Evolutionary conservation across 2,329 filamentous ascomycete species (phyloP), one percentile per base, ranked within the genome.

Genomic region (Nemania sp.): DNA sequence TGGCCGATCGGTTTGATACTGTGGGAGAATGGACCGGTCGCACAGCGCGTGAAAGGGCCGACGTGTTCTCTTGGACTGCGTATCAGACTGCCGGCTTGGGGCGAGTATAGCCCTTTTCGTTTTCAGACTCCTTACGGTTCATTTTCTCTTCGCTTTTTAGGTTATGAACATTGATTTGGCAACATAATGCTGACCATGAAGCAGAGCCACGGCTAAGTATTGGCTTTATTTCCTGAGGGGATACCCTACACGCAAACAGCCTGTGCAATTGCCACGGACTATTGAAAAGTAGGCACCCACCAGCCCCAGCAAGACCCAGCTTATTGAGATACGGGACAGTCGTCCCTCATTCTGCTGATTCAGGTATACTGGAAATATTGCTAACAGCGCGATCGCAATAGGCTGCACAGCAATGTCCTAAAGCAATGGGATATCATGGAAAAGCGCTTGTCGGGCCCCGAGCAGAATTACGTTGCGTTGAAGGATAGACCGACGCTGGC

Each of bases 31-130:
- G 70, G 67, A 61, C 64, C 52, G 58, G 74, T 30, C 30, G 61
- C 17, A 69, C 61, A 39, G 49, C 68, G 41, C 37, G 48, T 48
- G 61, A 72, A 54, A 69, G 65, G 57, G 68, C 46, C 6, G 49
- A 49, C 8, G 59, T 74, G 1, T 26, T 68, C 2, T 63, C 63
- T 9, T 73, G 70, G 71, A 68, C 66, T 0, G 65, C 67, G 6
- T 72, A 70, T 49, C 68, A 74, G 46, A 73, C 69, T 5, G 70
- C 72, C 6, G 69, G 66, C 0, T 46, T 73, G 6, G 69, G 70
- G 70, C 69, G 49, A 60, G 51, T 37, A 6, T 12, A 8, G 6
- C 3, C 30, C 30, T 33, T n/a, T 33, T n/a, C 9, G 5, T 5
- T 33, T 33, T 3, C 9, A 12, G n/a, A 12, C 4, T 33, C n/a